Evolutionary conservation across 225 moss, liverwort and hornwort species (phyloP).

Genomic region (Lunularia cruciata): DNA sequence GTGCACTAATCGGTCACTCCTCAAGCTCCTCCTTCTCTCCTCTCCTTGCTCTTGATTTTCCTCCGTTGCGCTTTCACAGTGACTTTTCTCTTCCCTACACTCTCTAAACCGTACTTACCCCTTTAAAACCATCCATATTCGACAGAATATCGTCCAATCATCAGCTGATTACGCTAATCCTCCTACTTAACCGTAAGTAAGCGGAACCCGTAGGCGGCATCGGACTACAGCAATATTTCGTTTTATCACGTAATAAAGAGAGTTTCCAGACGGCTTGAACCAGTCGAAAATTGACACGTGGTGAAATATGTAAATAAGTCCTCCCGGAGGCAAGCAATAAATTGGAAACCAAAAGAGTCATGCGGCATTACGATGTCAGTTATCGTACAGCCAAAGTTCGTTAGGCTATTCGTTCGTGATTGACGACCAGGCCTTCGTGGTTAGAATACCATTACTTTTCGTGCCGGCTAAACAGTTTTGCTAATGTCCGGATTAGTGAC

Average conservation of each 20-base stretch:
- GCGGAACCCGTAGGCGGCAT: background rate
- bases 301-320: no score
- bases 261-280: no score
- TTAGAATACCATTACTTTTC: no score
- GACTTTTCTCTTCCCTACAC: background rate
- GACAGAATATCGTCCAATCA: background rate
- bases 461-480: no score
- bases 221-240: background rate
- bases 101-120: background rate
- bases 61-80: background rate
- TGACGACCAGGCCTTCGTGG: no score
- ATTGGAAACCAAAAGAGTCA: no score
- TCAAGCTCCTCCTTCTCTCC: background rate
- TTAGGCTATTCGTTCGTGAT: no score
- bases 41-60: background rate
- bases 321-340: no score
- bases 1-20: background rate
- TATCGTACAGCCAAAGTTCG: no score
- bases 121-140: background rate
- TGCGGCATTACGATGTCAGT: no score
- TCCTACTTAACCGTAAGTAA: background rate
- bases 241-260: background rate
- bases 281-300: no score
- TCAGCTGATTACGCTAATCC: background rate
- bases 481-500: no score